Evolutionary conservation across 345 rosid genomes (phyloP), one percentile per base, ranked within the genome.

Genomic region (Trapa incisa): DNA sequence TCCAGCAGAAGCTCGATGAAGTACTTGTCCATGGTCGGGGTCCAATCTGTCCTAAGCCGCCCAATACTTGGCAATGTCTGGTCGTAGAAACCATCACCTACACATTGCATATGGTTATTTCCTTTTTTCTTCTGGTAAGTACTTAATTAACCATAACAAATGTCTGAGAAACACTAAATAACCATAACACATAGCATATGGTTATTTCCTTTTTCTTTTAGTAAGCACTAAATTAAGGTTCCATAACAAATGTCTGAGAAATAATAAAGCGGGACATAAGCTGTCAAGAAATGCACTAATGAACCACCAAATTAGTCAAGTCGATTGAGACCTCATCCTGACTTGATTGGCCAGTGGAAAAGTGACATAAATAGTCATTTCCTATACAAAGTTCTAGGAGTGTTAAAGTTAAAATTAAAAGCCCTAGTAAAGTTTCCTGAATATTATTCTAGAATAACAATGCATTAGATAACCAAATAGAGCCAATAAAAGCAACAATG

Each of bases 1-100:
- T 85, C 96, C 74, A 91, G 74, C 88, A 91, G 75, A 70, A 91
- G 89, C 78, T 83, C 88, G 56, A 88, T 73, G 54, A 91, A 87
- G 76, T 77, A 83, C 54, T 77, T 88, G 75, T 91, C 96, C 97
- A 88, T 91, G 7, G 69, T 78, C 11, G 81, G 70, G 47, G 76
- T 83, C 97, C 96, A 91, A 37, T 87, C 96, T n/a, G 93, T 87
- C 78, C 82, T 80, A 38, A 78, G 73, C 65, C 82, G 81, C 47
- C 85, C 89, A 43, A 64, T 87, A 73, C 50, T 76, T 43, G 73
- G 67, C 4, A 68, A 56, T 45, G 68, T 67, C 36, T 76, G 16
- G 65, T 56, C 67, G 2, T 71, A 71, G 63, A 77, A 42, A 65
- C 74, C 80, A 73, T 86, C 89, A 77, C 89, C 97, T 87, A 68